These are phyloP conservation scores for Hypoxylon sp. DNA, from an alignment of 2,329 filamentous ascomycete species.

Conservation along the genomic window DNA sequence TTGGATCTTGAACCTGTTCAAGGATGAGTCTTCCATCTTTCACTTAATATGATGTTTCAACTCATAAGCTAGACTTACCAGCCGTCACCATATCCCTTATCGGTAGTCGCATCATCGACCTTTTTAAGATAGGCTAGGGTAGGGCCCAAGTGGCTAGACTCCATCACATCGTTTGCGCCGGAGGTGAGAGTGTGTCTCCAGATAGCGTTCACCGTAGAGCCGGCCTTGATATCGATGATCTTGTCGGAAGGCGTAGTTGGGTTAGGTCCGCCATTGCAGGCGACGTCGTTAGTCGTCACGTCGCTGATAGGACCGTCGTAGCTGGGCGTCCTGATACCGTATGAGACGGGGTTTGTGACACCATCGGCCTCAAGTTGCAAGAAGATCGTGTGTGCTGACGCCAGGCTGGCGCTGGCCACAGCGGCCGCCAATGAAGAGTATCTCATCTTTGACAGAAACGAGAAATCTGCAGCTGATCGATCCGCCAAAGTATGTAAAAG, in stretches of 20 bases:
- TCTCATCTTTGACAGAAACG: too few relatives aligned
- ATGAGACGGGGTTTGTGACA: constrained; percentile 55
- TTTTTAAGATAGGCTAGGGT: constrained; percentile 65
- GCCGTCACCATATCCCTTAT: constrained; percentile 53
- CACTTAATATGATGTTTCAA: too few relatives aligned
- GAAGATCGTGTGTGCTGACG: constrained; percentile 43
- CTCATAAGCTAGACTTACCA: constrained; percentile 45
- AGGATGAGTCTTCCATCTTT: constrained; percentile 1
- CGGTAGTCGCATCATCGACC: constrained; percentile 56
- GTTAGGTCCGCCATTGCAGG: constrained; percentile 66
- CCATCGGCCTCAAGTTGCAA: constrained; percentile 52
- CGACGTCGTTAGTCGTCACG: constrained; percentile 63
- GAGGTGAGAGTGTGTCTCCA: constrained; percentile 65
- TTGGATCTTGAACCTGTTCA: constrained; percentile 48
- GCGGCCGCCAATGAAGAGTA: constrained; percentile 32
- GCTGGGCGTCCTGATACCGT: constrained; percentile 61
- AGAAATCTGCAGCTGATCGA: too few relatives aligned
- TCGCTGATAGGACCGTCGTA: constrained; percentile 66
- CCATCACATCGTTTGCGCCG: constrained; percentile 62
- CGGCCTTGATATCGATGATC: constrained; percentile 62
- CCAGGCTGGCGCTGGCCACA: constrained; percentile 25
- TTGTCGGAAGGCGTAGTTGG: constrained; percentile 58
- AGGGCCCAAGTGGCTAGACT: constrained; percentile 62
- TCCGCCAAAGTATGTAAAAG: too few relatives aligned
- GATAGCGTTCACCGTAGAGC: constrained; percentile 58